Evolutionary conservation across 2,329 filamentous ascomycete species (phyloP), one percentile per base, ranked within the genome.

Genomic region (Eutypa lata): DNA sequence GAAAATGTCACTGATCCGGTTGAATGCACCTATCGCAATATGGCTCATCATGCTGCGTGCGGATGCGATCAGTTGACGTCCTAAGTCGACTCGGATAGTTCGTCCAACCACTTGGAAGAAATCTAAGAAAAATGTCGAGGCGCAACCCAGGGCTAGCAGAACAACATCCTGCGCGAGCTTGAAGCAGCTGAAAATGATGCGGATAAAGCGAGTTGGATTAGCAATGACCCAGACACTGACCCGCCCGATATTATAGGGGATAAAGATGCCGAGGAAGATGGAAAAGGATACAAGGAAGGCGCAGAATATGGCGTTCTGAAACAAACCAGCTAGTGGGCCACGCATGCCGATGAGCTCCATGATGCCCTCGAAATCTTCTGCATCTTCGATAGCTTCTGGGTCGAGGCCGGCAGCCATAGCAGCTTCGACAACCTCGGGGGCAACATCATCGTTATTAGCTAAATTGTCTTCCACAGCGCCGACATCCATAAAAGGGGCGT

Each of bases 261-360:
- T 74, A 74, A 94, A 96, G 44, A 97, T 84, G 49, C 91, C 93
- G 53, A 89, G 76, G 49, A 91, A 87, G 42, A 99, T 85, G 14
- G 92, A 96, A 49, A 93, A 83, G 1, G 90, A 89, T 14, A 99
- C 91, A 26, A 99, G 79, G 45, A 97, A 87, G 7, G 89, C 88
- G 67, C 93, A 96, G 71, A 99, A 99, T 16, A 97, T 86, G 51
- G 90, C 91, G 61, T 99, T 99, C 65, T 99, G 94, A 60, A 97
- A 85, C 6, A 99, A 80, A 2, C 91, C 91, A 14, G 88, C 87
- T 3, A 99, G 79, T 0, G 94, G 94, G 0, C 94, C 94, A 65
- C 95, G 90, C 89, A 99, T 95, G 37, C 94, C 94, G 54, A 99
- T 88, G 16, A 99, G 82, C 69, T 99, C 94, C 76, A 99, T 86